Base-by-base conservation (phyloP, 345 rosid genomes). In the Carallia pectinifolia region DNA sequence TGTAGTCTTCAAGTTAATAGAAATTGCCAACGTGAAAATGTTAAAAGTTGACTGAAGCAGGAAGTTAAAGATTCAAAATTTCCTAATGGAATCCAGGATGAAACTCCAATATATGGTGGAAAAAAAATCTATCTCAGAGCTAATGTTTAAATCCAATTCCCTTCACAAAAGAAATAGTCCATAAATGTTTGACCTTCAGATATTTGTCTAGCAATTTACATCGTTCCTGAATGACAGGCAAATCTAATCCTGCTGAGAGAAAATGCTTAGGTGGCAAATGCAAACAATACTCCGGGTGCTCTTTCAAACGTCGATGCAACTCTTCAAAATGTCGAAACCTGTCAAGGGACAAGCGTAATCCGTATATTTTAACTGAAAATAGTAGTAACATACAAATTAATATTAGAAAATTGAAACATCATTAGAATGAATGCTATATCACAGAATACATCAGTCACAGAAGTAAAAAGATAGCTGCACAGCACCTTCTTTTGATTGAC, bases 311-410 rank as follows among this genome's bases (percentile, higher is more conserved):
- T 68, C 89, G 89, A 81, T 96, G 99, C 70, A 96, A 80, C 87
- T 96, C 99, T 87, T 96, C 99, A 86, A 96, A 96, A 84, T 96
- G 99, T 61, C 97, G 97, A 77, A 92, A 96, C 84, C 97, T 96
- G 76, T 66, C 50, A 44, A 39, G 44, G 44, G 34, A 33, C 7
- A 39, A 39, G 7, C 8, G 44, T 7, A 1, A 0, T 39, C 12
- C 13, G 2, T 39, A 39, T 39, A 7, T 39, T 39, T 39, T 39
- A 39, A 39, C 12, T 1, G 44, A 7, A 8, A 39, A 39, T 39
- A 39, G 44, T 7, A 7, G 44, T 2, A 7, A 12, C 10, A 44
- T 44, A 44, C 15, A 44, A 44, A 4, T 15, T 44, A 44, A 44
- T 44, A 44, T 12, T 44, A 44, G 50, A 44, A 44, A 10, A 3